Evolutionary conservation across 1,284 basidiomycete genomes (phyloP), one percentile per base, ranked within the genome.

Genomic region (Baeospora myosura): DNA sequence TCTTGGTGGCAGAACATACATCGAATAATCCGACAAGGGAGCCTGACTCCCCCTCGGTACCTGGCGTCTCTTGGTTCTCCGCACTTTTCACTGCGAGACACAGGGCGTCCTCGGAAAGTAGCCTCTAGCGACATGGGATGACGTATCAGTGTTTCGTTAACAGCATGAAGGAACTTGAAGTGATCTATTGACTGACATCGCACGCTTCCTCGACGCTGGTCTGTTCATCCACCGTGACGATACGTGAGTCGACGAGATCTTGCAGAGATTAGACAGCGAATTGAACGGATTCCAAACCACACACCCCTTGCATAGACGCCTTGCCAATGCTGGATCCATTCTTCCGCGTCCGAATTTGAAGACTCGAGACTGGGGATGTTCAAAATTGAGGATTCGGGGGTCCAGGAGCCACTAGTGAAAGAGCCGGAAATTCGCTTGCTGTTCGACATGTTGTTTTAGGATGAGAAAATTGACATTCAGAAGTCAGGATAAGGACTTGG

Each of bases 151-250:
- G 28, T 32, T n/a, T 20, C 10, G 3, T 22, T 34, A 22, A 11
- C 11, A 17, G 38, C 17, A 20, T 11, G n/a, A 5, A 24, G 23
- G 12, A 40, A 17, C 26, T 10, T 16, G 16, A 44, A 10, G 11
- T 29, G 8, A 20, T 37, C 11, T 21, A 12, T 12, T 25, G 5
- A 29, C 41, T 51, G 54, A 81, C 86, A 51, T 87, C 84, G 53
- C 85, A 88, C 11, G 86, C 85, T 32, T 84, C 80, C 56, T 88
- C 85, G 10, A 88, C 86, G 36, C 71, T 78, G 3, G 69, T 76
- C 30, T 81, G 75, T 10, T 73, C 74, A 42, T 81, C 78, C 6
- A 88, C 70, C 16, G 66, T 62, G 16, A 82, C 70, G 35, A 87
- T 68, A 2, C 71, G 72, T 25, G 69, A 72, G 54, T 85, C 81